Evolutionary conservation across 257 asterid genomes (phyloP).

Genomic region (Solanum ahanhuiri): DNA sequence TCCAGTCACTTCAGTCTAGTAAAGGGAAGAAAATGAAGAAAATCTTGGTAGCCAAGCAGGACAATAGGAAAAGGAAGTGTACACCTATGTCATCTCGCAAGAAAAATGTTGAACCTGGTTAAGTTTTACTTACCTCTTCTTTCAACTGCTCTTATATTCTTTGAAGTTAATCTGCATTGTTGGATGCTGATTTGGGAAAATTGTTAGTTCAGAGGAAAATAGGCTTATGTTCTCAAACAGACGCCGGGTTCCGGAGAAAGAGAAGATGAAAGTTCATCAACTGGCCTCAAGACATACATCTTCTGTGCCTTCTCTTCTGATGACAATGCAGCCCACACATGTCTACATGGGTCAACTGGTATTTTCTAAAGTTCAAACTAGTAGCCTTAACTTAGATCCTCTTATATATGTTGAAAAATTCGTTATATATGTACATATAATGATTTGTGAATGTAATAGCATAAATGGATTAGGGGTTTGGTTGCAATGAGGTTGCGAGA

Average conservation of each 20-base stretch:
- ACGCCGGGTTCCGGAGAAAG: not conserved
- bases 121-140: not conserved
- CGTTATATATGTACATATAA: not conserved
- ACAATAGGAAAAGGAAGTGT: not conserved
- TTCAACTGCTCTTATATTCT: not conserved
- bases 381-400: not conserved
- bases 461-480: not conserved
- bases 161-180: not conserved
- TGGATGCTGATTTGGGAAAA: not conserved
- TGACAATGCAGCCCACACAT: conserved; percentile 1
- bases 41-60: not conserved
- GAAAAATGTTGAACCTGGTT: not conserved
- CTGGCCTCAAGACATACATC: not conserved
- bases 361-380: not conserved
- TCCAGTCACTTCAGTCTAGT: not conserved
- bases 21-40: not conserved
- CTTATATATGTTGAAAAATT: not conserved
- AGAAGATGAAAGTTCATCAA: not conserved
- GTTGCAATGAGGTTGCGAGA: not conserved
- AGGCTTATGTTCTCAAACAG: not conserved
- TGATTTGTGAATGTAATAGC: not conserved
- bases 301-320: not conserved
- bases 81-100: not conserved
- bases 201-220: not conserved
- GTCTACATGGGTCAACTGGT: not conserved